Evolutionary conservation across 73 alveolate species (phyloP).

Genomic region (Tetrahymena thermophila): DNA sequence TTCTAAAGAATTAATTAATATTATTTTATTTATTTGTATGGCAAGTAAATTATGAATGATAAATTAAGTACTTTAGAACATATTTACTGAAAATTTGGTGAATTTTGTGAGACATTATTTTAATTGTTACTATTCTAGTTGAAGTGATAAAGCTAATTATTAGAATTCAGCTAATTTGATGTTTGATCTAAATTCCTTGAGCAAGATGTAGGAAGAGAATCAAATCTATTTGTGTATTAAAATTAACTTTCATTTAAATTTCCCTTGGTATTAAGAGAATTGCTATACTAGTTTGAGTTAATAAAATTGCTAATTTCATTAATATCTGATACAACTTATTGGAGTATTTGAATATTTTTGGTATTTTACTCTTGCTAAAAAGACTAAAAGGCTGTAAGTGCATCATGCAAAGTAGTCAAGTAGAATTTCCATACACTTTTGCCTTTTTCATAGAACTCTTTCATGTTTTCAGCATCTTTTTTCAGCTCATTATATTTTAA

Average conservation of each 20-base stretch:
- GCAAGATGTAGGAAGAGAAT: not conserved
- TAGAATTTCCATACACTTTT: not conserved
- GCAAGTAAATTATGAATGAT: not conserved
- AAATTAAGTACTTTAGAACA: not conserved
- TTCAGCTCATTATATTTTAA: not conserved
- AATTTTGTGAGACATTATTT: not conserved
- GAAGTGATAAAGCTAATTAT: not conserved
- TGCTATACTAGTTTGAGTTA: not conserved
- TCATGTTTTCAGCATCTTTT: not conserved
- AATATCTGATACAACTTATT: not conserved
- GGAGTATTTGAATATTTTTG: not conserved
- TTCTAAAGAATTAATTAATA: too few species aligned
- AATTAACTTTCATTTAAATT: not conserved
- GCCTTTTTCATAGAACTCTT: not conserved
- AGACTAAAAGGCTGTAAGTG: not conserved
- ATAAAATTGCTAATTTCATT: not conserved
- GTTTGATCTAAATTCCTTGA: not conserved
- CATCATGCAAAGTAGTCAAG: not conserved
- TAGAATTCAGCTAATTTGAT: not conserved
- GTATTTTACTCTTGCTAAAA: not conserved
- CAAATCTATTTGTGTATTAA: not conserved
- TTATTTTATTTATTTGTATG: not conserved
- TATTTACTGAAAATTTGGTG: not conserved
- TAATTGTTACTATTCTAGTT: not conserved
- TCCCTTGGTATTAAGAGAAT: not conserved